phyloP scores from a whole-genome alignment of 2,329 filamentous ascomycete species.

The Neurospora sp. region DNA sequence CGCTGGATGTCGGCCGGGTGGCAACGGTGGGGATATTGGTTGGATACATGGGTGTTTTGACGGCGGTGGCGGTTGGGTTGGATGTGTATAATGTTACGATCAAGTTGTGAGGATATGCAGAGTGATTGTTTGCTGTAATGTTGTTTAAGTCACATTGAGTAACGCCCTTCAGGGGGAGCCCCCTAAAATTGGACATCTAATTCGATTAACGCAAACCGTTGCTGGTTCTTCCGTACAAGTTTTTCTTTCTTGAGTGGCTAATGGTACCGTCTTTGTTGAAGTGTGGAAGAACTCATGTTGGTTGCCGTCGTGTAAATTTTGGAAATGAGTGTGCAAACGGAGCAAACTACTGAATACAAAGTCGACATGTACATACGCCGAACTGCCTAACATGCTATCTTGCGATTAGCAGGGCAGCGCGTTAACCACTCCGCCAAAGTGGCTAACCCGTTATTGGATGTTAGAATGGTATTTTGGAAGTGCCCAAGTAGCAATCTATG shows the following conservation, averaged over 20 bases:
- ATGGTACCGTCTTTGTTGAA: neutral
- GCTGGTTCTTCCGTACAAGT: neutral
- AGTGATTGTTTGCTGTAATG: neutral
- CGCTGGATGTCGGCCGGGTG: constrained; percentile 57
- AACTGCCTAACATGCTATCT: constrained; percentile 7
- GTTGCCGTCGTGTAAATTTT: neutral
- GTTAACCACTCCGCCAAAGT: constrained; percentile 17
- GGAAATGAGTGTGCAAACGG: neutral
- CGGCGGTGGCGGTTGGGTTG: constrained; percentile 56
- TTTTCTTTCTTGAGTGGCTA: neutral
- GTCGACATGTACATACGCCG: neutral
- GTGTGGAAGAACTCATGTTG: neutral
- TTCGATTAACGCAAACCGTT: neutral
- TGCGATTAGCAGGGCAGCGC: constrained; percentile 13
- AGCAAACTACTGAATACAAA: neutral
- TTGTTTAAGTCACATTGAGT: neutral
- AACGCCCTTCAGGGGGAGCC: neutral
- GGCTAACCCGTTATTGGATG: constrained; percentile 1
- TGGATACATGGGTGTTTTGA: constrained; percentile 59
- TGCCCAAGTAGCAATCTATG: no score
- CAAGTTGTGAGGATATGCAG: constrained; percentile 39
- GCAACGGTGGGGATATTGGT: constrained; percentile 66
- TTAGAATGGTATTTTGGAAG: no score
- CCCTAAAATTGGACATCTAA: neutral
- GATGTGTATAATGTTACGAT: constrained; percentile 60